Conservation (phyloP, 495 filamentous ascomycete genomes). For the Neurospora hispaniola region DNA sequence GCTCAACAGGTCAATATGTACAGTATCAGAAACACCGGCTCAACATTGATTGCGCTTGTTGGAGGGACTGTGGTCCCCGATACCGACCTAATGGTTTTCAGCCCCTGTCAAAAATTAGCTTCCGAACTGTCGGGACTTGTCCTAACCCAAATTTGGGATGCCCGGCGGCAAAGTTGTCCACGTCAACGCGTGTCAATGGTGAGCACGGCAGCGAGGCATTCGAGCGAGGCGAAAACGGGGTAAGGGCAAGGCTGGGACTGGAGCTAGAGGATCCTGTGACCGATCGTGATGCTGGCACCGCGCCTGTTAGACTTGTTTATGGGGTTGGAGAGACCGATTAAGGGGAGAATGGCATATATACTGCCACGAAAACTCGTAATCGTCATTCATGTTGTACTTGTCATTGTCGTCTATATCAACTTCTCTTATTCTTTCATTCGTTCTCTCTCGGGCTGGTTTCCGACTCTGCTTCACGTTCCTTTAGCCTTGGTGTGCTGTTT, state of each 20-base stretch:
- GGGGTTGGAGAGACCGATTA: background rate
- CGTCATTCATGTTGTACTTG: background rate
- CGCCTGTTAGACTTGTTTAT: background rate
- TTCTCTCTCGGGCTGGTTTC: background rate
- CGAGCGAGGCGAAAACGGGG: background rate
- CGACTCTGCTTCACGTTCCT: too few species aligned
- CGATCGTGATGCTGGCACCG: background rate
- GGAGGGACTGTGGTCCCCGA: background rate
- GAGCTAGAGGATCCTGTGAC: background rate
- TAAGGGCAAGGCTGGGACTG: background rate
- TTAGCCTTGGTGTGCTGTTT: too few species aligned
- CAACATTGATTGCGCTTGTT: background rate
- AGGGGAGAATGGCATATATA: background rate
- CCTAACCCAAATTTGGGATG: background rate
- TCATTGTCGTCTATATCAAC: background rate
- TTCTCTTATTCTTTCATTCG: background rate
- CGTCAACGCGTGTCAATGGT: background rate
- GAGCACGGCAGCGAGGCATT: background rate
- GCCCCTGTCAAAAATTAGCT: background rate
- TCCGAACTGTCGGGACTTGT: background rate
- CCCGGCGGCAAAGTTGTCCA: background rate
- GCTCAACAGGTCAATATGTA: background rate
- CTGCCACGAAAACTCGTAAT: background rate
- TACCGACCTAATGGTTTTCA: background rate
- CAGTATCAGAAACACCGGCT: background rate